A percentile compares a stretch with the other conserved stretches of the same genome.
Conservation (phyloP, 805 yeast species). For the Myxozyma vanderwaltii region DNA sequence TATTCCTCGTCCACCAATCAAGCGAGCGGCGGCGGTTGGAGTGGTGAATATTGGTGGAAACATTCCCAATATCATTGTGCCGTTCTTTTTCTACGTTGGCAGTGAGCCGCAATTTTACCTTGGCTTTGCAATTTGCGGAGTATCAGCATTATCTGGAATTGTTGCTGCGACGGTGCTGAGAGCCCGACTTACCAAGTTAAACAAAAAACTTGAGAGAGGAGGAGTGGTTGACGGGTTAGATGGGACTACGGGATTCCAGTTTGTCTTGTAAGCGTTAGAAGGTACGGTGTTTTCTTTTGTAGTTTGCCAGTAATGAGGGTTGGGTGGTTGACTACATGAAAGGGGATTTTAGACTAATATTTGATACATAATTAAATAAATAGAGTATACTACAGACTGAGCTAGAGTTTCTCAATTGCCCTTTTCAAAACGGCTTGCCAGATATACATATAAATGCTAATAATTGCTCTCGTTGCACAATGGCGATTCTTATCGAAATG, state of each 20-base stretch:
- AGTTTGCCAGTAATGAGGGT: no score
- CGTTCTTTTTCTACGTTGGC: constrained; percentile 35
- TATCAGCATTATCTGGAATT: constrained; percentile 29
- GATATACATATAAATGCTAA: no score
- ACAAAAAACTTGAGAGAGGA: constrained; percentile 36
- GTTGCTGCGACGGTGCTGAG: constrained; percentile 25
- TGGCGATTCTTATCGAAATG: no score
- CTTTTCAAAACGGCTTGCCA: no score
- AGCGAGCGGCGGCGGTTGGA: constrained; percentile 44
- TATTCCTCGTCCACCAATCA: constrained; percentile 58
- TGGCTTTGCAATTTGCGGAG: constrained; percentile 37
- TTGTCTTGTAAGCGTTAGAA: constrained; percentile 21
- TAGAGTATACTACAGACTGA: no score
- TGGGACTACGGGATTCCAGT: constrained; percentile 39
- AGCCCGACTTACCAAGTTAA: constrained; percentile 24
- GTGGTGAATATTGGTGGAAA: constrained; percentile 52
- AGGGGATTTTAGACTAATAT: no score
- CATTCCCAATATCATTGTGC: constrained; percentile 37
- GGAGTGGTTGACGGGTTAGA: constrained; percentile 38
- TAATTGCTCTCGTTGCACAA: no score
- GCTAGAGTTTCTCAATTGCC: no score
- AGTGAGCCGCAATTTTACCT: constrained; percentile 38
- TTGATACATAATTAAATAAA: no score
- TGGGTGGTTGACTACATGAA: no score
- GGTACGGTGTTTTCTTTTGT: background rate